Conservation (phyloP, 257 asterid genomes). For the Rhazya stricta region DNA sequence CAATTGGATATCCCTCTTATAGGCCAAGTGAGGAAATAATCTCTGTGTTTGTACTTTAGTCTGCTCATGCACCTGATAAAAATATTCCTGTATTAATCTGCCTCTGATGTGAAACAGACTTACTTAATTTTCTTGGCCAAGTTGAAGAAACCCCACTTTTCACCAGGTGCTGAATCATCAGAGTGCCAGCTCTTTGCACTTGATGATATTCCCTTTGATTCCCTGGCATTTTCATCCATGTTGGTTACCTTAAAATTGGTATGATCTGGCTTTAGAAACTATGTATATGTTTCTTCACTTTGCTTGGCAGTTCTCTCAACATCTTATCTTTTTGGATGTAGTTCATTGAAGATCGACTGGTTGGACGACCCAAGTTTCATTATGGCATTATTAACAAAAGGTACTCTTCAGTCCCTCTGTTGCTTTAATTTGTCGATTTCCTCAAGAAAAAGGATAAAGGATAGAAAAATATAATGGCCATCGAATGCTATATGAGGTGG, state of each 20-base stretch:
- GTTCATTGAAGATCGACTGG: slow-evolving; percentile 72
- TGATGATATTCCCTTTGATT: slow-evolving; percentile 80
- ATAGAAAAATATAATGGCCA: background rate
- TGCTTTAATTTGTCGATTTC: background rate
- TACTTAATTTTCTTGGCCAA: slow-evolving; percentile 85
- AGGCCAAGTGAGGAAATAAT: slow-evolving; percentile 57
- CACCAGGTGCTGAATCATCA: slow-evolving; percentile 89
- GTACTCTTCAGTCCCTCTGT: slow-evolving; percentile 27
- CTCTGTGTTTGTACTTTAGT: background rate
- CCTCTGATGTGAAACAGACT: slow-evolving; percentile 50
- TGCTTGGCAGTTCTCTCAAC: background rate
- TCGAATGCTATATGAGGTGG: background rate
- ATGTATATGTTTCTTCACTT: slow-evolving; percentile 1
- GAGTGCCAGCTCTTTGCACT: slow-evolving; percentile 73
- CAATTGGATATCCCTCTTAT: slow-evolving; percentile 94
- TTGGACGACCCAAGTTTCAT: slow-evolving; percentile 75
- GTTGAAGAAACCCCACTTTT: slow-evolving; percentile 71
- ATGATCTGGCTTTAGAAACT: slow-evolving; percentile 13
- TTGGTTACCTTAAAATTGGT: slow-evolving; percentile 83
- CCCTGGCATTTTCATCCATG: slow-evolving; percentile 92
- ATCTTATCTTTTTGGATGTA: slow-evolving; percentile 25
- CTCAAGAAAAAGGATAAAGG: background rate
- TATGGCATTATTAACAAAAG: slow-evolving; percentile 88
- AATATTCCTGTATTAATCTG: slow-evolving; percentile 5
- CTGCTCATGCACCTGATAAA: slow-evolving; percentile 13